Evolutionary conservation across 1,139 yeast genomes (phyloP).

Genomic region (Pichiaceae sp.): DNA sequence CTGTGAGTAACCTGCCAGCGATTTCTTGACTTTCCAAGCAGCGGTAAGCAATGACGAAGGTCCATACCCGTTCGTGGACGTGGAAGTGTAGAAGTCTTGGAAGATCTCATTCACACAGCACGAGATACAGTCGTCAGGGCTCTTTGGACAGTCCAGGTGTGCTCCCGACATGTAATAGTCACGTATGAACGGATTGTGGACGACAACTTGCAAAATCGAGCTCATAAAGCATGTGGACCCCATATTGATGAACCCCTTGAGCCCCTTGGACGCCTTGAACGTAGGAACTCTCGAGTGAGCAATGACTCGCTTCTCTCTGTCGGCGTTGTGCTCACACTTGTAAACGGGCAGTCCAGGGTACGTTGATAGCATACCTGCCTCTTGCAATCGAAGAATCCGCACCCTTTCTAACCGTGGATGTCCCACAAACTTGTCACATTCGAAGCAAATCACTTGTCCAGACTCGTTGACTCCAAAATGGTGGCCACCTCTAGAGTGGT

Average conservation of each 20-base stretch:
- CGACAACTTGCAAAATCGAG: constrained; percentile 72
- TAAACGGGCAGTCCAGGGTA: constrained; percentile 19
- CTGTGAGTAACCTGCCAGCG: constrained; percentile 89
- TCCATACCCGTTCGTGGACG: constrained; percentile 59
- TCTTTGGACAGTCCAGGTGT: constrained; percentile 36
- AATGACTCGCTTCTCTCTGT: constrained; percentile 19
- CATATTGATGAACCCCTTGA: constrained; percentile 83
- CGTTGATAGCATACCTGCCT: constrained; percentile 10
- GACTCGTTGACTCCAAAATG: constrained; percentile 54
- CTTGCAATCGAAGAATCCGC: constrained; percentile 27
- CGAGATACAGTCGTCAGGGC: constrained; percentile 55
- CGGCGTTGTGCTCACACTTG: constrained; percentile 15
- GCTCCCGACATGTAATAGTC: constrained; percentile 70
- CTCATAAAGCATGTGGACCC: constrained; percentile 98
- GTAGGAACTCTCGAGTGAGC: constrained; percentile 40
- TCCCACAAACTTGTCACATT: constrained; percentile 65
- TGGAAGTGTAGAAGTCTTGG: constrained; percentile 50
- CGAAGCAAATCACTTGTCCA: constrained; percentile 67
- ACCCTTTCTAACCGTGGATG: constrained; percentile 49
- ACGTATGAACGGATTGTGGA: constrained; percentile 83
- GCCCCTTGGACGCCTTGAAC: constrained; percentile 58
- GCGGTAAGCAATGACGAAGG: constrained; percentile 65
- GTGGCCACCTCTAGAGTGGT: constrained; percentile 63
- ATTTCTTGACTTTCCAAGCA: constrained; percentile 76
- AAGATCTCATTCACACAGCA: constrained; percentile 80